Percentiles rank a stretch among this genome's conserved stretches.
Evolutionary conservation across 208 protist genomes (phyloP).

Genomic region (Trypanosoma avium): DNA sequence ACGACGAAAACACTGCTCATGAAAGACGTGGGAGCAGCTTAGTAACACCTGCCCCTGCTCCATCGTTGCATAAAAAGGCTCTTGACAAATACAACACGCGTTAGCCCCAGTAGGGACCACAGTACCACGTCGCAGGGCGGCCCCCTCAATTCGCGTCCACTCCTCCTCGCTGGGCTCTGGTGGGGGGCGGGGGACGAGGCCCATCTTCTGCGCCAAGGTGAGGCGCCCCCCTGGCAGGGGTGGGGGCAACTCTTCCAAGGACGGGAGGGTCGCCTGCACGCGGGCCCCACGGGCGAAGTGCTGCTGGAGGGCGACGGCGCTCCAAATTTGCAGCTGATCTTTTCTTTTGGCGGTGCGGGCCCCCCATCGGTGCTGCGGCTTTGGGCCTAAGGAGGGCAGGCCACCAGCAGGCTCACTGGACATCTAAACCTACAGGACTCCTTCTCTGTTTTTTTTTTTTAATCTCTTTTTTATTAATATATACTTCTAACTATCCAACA

Average conservation of each 20-base stretch:
- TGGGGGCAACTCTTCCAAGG: slow-evolving; percentile 27
- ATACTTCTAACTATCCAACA: too few relatives aligned
- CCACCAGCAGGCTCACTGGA: too few relatives aligned
- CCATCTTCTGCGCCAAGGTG: slow-evolving; percentile 86
- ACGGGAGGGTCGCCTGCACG: slow-evolving; percentile 25
- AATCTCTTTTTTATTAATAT: too few relatives aligned
- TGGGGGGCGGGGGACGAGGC: slow-evolving; percentile 69
- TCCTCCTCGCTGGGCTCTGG: slow-evolving; percentile 62
- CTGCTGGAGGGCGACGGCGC: slow-evolving; percentile 84
- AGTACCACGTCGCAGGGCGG: slow-evolving; percentile 41
- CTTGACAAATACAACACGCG: slow-evolving; percentile 77
- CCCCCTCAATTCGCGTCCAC: slow-evolving; percentile 54
- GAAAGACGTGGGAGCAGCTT: slow-evolving; percentile 88
- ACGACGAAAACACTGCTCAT: slow-evolving; percentile 78
- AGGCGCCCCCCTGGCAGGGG: slow-evolving; percentile 39
- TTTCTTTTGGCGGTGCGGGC: slow-evolving; percentile 29
- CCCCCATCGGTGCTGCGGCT: slow-evolving; percentile 33
- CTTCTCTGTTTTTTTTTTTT: too few relatives aligned
- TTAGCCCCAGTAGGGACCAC: slow-evolving; percentile 20
- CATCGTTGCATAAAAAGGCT: slow-evolving; percentile 56
- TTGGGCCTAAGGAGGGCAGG: slow-evolving; percentile 46
- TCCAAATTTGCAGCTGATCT: slow-evolving; percentile 78
- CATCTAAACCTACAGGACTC: too few relatives aligned
- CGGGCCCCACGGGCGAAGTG: slow-evolving; percentile 63
- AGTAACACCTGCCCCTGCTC: slow-evolving; percentile 78